Evolutionary conservation across 129 eudicot species (phyloP).

Genomic region (Flaveria linearis): DNA sequence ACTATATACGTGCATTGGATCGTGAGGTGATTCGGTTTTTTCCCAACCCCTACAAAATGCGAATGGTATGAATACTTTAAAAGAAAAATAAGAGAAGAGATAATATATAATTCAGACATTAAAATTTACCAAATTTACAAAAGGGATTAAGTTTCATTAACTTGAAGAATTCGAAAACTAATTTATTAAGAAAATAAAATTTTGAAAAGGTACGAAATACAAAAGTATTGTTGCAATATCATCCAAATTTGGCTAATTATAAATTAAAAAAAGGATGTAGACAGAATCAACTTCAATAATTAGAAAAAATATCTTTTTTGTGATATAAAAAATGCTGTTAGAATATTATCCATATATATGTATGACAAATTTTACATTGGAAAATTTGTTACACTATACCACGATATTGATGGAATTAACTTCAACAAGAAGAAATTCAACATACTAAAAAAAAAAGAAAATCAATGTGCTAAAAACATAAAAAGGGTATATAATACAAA

Average conservation of each 20-base stretch:
- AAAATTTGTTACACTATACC: not conserved
- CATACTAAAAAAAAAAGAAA: not conserved
- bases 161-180: not conserved
- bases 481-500: slow-evolving; percentile 2
- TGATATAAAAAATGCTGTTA: slow-evolving; percentile 1
- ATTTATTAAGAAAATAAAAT: not conserved
- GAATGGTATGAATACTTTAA: too few relatives aligned
- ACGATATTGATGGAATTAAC: not conserved
- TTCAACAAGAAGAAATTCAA: too few relatives aligned
- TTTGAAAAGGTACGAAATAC: not conserved
- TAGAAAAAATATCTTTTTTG: not conserved
- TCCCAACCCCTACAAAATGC: too few relatives aligned
- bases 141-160: too few relatives aligned
- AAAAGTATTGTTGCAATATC: not conserved
- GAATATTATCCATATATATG: slow-evolving; percentile 3
- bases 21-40: too few relatives aligned
- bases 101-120: too few relatives aligned
- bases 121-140: too few relatives aligned
- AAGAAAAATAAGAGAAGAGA: too few relatives aligned
- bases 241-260: not conserved
- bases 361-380: slow-evolving; percentile 1
- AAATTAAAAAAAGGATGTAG: not conserved
- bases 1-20: too few relatives aligned
- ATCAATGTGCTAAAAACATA: not conserved
- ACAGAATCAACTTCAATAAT: not conserved